phyloP scores from a whole-genome alignment of 345 rosid genomes.

The Orychophragmus violaceus region DNA sequence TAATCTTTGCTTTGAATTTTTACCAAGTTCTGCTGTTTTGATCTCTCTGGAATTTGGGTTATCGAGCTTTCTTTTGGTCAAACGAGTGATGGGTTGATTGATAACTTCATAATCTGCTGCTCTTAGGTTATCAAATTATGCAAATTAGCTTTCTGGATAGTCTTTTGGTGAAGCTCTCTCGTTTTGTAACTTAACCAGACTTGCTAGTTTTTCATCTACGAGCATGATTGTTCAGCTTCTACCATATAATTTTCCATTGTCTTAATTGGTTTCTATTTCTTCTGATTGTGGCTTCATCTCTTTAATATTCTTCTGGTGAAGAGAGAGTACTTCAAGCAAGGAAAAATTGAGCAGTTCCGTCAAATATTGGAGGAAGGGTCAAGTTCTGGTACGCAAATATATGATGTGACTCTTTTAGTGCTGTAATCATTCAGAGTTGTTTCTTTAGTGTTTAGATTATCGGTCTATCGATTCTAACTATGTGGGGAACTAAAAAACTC shows the following conservation, averaged over 20 bases:
- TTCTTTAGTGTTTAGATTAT: neutral
- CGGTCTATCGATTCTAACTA: neutral
- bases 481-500: neutral
- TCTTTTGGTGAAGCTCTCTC: neutral
- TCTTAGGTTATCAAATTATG: neutral
- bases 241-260: too few species aligned
- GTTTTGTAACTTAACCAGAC: neutral
- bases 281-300: conserved; percentile 4
- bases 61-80: neutral
- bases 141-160: neutral
- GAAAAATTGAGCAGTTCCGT: conserved; percentile 82
- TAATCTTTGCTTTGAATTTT: neutral
- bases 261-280: neutral
- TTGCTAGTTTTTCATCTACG: neutral
- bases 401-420: neutral
- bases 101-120: neutral
- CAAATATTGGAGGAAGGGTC: conserved; percentile 98
- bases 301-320: conserved; percentile 27
- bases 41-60: neutral
- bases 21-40: neutral
- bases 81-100: neutral
- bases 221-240: neutral
- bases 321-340: conserved; percentile 98
- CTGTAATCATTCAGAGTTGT: neutral
- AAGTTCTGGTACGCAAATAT: conserved; percentile 54